These are phyloP conservation scores for Verbena officinalis DNA, from an alignment of 257 asterid species.

Conservation along the genomic window DNA sequence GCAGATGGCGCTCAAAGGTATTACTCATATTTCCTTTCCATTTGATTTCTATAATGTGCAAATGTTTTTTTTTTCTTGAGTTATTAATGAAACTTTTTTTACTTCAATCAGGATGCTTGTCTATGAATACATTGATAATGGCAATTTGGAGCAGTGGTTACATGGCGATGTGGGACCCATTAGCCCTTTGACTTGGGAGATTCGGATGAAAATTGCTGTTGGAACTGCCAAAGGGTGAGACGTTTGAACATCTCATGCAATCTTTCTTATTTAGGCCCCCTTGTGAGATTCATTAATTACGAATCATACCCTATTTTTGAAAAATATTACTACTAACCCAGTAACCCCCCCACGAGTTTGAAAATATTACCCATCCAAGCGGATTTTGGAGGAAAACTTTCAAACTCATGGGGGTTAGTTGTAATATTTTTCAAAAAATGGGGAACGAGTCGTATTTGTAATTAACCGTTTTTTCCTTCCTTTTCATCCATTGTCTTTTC, in stretches of 20 bases:
- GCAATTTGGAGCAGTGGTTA: slow-evolving; percentile 98
- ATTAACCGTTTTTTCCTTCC: no score
- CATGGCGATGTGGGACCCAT: slow-evolving; percentile 92
- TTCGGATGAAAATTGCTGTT: slow-evolving; percentile 83
- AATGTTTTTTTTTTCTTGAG: neutral
- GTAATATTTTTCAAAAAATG: no score
- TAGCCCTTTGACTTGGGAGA: slow-evolving; percentile 95
- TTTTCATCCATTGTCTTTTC: slow-evolving; percentile 7
- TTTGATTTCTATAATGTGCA: slow-evolving; percentile 12
- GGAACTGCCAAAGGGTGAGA: slow-evolving; percentile 97
- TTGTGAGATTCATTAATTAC: no score
- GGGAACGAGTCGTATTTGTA: no score
- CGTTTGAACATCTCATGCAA: neutral
- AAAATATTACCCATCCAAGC: no score
- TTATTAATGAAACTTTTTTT: slow-evolving; percentile 9
- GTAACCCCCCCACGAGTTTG: no score
- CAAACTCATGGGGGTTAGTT: no score
- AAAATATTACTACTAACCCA: no score
- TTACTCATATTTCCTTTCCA: neutral
- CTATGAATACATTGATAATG: slow-evolving; percentile 90
- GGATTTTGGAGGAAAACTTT: no score
- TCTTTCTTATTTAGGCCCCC: no score
- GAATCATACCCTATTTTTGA: no score
- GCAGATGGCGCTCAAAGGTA: slow-evolving; percentile 94
- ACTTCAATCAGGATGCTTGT: slow-evolving; percentile 75